These are phyloP conservation scores for Botryotinia narcissicola DNA, from an alignment of 2,329 filamentous ascomycete genomes.

Conservation along the genomic window DNA sequence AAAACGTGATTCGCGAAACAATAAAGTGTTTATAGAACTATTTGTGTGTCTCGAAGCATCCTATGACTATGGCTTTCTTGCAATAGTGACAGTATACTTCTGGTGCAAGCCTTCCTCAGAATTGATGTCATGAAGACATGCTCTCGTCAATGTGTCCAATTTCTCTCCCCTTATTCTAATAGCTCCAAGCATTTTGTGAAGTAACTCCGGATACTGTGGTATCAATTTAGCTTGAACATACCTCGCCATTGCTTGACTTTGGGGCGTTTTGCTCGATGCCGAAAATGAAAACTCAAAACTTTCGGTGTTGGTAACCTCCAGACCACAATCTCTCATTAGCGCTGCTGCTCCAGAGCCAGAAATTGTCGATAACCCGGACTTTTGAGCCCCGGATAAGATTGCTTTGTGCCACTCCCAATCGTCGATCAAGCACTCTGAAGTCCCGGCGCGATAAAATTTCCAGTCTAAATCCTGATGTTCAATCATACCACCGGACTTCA, in stretches of 20 bases:
- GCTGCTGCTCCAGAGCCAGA: background rate
- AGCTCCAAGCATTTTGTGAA: conserved; percentile 12
- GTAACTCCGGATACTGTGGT: conserved; percentile 14
- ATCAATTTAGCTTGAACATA: conserved; percentile 19
- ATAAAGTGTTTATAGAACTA: background rate
- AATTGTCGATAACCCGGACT: conserved; percentile 7
- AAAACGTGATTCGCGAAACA: background rate
- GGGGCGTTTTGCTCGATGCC: conserved; percentile 6
- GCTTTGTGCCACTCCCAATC: conserved; percentile 15
- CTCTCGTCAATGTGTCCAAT: conserved; percentile 11
- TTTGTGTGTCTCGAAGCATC: background rate
- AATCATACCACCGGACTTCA: conserved; percentile 14
- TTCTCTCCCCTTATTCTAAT: background rate
- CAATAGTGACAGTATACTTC: conserved; percentile 18
- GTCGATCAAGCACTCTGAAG: conserved; percentile 4
- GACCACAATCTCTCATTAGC: background rate
- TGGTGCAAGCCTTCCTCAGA: conserved; percentile 16
- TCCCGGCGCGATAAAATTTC: conserved; percentile 19
- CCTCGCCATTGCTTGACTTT: conserved; percentile 16
- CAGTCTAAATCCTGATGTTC: conserved; percentile 21
- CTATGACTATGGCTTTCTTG: conserved; percentile 1
- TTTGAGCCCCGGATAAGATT: background rate
- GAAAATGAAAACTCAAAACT: conserved; percentile 19
- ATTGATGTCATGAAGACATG: conserved; percentile 13
- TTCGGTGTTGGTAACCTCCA: conserved; percentile 1